phyloP scores from a whole-genome alignment of 2,329 filamentous ascomycete species.

The Biscogniauxia mediterranea region DNA sequence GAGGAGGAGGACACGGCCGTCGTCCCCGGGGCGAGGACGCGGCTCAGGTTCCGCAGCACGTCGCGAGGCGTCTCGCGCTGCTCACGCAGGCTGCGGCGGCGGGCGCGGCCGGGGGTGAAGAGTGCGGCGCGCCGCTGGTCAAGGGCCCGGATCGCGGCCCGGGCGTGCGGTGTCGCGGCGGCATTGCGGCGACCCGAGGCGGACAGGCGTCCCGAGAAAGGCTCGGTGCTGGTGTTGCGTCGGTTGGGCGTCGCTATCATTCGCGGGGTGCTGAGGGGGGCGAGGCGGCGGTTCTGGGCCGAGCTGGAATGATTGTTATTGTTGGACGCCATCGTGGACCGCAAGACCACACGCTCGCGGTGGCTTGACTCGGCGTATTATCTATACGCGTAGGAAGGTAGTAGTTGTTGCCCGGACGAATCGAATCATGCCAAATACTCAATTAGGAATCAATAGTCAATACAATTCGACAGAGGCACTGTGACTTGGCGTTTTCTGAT shows the following conservation, averaged over 20 bases:
- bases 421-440: background rate
- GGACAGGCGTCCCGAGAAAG: constrained; percentile 43
- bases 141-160: constrained; percentile 57
- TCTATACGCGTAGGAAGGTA: background rate
- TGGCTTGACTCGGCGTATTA: background rate
- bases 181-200: constrained; percentile 44
- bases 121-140: constrained; percentile 58
- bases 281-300: constrained; percentile 15
- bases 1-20: constrained; percentile 44
- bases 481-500: background rate
- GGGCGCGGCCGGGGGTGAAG: constrained; percentile 58
- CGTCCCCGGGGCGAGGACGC: constrained; percentile 50
- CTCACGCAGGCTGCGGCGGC: constrained; percentile 56
- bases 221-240: constrained; percentile 36
- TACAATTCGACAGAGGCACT: background rate
- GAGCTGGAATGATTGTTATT: constrained; percentile 12
- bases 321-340: constrained; percentile 15
- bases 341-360: background rate
- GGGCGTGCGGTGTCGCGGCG: constrained; percentile 58
- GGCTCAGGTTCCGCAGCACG: constrained; percentile 48
- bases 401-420: background rate
- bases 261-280: constrained; percentile 28
- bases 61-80: constrained; percentile 39
- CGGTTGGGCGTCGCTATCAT: constrained; percentile 31
- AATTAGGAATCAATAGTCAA: background rate